These are phyloP conservation scores for Monilinia polystroma DNA, from an alignment of 2,329 filamentous ascomycete species.

Conservation along the genomic window DNA sequence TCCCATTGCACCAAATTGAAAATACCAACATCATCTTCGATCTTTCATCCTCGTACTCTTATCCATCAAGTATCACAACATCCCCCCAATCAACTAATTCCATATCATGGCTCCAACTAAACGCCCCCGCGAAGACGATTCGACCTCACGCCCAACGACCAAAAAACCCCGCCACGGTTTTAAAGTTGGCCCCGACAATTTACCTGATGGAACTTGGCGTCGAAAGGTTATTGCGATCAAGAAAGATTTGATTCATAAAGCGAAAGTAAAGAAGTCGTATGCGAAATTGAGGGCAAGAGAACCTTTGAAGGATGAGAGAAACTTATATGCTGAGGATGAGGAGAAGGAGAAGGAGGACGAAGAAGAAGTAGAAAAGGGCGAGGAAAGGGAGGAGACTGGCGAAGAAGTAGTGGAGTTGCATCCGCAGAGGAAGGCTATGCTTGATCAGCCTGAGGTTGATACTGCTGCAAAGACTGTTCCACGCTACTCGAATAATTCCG, in stretches of 20 bases:
- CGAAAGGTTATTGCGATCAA: constrained; percentile 93
- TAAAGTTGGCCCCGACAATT: constrained; percentile 80
- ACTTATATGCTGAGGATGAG: constrained; percentile 8
- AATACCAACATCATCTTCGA: not conserved
- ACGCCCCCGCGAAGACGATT: constrained; percentile 51
- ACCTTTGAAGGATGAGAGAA: constrained; percentile 16
- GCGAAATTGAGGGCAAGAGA: constrained; percentile 72
- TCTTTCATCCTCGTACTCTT: not conserved
- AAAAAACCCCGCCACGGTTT: constrained; percentile 70
- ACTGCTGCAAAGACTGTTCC: constrained; percentile 22
- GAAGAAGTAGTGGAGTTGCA: constrained; percentile 50
- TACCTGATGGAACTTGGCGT: constrained; percentile 85
- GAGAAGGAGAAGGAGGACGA: not conserved
- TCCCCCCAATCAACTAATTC: not conserved
- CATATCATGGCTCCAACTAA: constrained; percentile 56
- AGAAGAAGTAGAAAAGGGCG: not conserved
- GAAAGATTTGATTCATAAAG: constrained; percentile 81
- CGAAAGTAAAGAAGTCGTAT: constrained; percentile 90
- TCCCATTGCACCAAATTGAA: not conserved
- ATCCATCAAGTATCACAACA: not conserved
- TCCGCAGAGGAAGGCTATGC: constrained; percentile 59
- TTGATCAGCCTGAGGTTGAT: constrained; percentile 46
- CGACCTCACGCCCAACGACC: constrained; percentile 41
- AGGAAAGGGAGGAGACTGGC: not conserved
- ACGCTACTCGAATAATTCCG: constrained; percentile 7